Percentiles rank a stretch among this genome's conserved stretches.
Evolutionary conservation across 805 yeast species (phyloP).

Genomic region (Yamadazyma insecticola): DNA sequence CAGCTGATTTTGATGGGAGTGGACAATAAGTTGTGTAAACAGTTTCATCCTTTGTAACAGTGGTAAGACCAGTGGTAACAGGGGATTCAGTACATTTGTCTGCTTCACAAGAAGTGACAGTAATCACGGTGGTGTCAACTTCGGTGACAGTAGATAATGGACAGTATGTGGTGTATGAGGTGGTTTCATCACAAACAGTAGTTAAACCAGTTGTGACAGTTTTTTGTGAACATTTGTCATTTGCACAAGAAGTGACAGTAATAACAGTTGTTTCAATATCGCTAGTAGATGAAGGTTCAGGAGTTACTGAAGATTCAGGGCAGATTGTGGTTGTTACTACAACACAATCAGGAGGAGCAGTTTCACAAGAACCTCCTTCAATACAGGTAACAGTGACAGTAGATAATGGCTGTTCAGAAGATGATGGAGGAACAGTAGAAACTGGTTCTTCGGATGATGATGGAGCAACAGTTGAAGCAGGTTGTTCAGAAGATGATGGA

Average conservation of each 20-base stretch:
- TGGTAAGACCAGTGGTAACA: slow-evolving; percentile 29
- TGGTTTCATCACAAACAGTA: not conserved
- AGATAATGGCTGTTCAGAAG: slow-evolving; percentile 5
- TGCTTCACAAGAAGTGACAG: slow-evolving; percentile 29
- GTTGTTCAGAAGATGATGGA: not conserved
- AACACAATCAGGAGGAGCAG: not conserved
- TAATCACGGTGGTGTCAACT: slow-evolving; percentile 19
- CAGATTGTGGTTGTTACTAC: not conserved
- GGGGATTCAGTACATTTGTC: slow-evolving; percentile 21
- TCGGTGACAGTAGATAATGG: slow-evolving; percentile 7
- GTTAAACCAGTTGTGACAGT: slow-evolving; percentile 1
- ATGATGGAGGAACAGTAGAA: slow-evolving; percentile 4
- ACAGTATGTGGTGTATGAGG: not conserved
- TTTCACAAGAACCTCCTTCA: not conserved
- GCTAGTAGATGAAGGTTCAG: slow-evolving; percentile 23
- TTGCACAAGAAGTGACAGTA: slow-evolving; percentile 8
- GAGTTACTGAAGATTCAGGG: too few relatives aligned
- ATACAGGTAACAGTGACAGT: slow-evolving; percentile 9
- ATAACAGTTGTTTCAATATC: slow-evolving; percentile 20
- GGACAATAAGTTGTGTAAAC: slow-evolving; percentile 18
- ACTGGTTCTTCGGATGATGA: not conserved
- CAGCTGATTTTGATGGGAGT: slow-evolving; percentile 3
- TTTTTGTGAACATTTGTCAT: not conserved
- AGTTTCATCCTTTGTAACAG: slow-evolving; percentile 11
- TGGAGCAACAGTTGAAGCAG: slow-evolving; percentile 3